Base-by-base conservation (phyloP, 106 monocot species). In the Iris macrosiphon region DNA sequence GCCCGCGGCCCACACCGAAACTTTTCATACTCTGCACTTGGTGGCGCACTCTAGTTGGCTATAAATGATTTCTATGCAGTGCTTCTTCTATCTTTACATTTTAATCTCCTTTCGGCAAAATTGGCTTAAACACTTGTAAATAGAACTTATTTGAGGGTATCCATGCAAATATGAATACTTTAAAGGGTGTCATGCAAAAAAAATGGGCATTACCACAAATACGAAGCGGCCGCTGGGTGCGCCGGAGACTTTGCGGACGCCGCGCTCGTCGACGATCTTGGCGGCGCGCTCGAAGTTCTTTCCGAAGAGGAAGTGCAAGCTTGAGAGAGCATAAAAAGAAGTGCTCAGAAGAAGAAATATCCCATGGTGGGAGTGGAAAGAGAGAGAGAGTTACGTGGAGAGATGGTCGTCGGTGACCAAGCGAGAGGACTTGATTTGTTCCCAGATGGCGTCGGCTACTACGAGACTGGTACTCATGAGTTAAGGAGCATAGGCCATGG, bases 201-300 rank as follows among this genome's bases (percentile, higher is more conserved):
- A 14, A 16, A 8, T 16, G 39, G 18, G 40, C n/a, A n/a, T n/a
- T n/a, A 82, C 81, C 68, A 75, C 52, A 32, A 87, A 87, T 24
- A 87, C 37, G 33, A 67, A 78, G 13, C 82, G 82, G 57, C 82
- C 67, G 40, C 87, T 82, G 63, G 87, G 72, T 4, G 49, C 31
- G 52, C 60, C 87, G 21, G 64, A 64, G 39, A 82, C 45, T 21
- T 62, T 62, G 1, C 62, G 67, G 34, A 87, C 82, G 59, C 87
- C 78, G 13, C 72, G 64, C 56, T 87, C 64, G 41, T 87, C 82
- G 34, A 87, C 78, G 49, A 87, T 78, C 41, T 64, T 59, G 3
- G 78, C 59, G 6, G 87, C 87, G 12, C 82, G 74, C 60, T 82
- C 78, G 28, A 87, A 74, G 74, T 87, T 87, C 69, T 75, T 78